Percentiles rank a stretch among this genome's conserved stretches.
Conservation (phyloP, 2,329 filamentous ascomycete genomes). For the Teratosphaeriaceae sp. region DNA sequence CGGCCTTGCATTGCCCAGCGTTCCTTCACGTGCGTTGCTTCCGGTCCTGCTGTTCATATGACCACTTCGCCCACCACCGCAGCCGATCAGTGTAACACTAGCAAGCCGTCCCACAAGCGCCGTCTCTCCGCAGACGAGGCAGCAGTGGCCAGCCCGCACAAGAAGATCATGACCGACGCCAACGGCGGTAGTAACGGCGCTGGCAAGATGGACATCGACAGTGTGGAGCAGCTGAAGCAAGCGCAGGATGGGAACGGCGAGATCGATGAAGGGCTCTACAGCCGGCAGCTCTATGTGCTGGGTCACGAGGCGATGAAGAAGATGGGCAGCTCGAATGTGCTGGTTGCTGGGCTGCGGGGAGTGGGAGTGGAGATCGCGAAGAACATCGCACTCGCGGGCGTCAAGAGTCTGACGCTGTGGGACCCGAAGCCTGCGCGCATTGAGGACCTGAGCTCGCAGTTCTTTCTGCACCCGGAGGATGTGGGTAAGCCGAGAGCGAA, state of each 20-base stretch:
- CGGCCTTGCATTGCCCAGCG: background rate
- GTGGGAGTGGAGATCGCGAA: constrained; percentile 97
- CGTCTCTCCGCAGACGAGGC: constrained; percentile 45
- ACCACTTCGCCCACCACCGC: background rate
- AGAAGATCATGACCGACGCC: constrained; percentile 32
- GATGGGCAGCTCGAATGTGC: constrained; percentile 93
- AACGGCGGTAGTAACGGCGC: constrained; percentile 33
- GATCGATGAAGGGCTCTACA: constrained; percentile 63
- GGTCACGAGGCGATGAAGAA: constrained; percentile 92
- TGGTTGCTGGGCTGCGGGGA: constrained; percentile 85
- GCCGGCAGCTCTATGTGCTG: constrained; percentile 62
- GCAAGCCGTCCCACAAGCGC: constrained; percentile 33
- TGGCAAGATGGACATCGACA: constrained; percentile 57
- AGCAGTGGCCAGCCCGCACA: constrained; percentile 37
- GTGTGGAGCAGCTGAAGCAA: constrained; percentile 53
- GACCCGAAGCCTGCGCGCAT: constrained; percentile 80
- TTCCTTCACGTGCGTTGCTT: background rate
- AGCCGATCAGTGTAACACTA: no score
- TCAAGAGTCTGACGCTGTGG: constrained; percentile 92
- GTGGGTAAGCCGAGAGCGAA: constrained; percentile 86
- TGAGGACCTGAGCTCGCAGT: constrained; percentile 90
- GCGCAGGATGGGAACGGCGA: constrained; percentile 43
- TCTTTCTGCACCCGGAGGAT: constrained; percentile 85
- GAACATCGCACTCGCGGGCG: constrained; percentile 94
- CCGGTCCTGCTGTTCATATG: background rate